Evolutionary conservation across 2,329 filamentous ascomycete species (phyloP).

Genomic region (Rutstroemia sydowiana): DNA sequence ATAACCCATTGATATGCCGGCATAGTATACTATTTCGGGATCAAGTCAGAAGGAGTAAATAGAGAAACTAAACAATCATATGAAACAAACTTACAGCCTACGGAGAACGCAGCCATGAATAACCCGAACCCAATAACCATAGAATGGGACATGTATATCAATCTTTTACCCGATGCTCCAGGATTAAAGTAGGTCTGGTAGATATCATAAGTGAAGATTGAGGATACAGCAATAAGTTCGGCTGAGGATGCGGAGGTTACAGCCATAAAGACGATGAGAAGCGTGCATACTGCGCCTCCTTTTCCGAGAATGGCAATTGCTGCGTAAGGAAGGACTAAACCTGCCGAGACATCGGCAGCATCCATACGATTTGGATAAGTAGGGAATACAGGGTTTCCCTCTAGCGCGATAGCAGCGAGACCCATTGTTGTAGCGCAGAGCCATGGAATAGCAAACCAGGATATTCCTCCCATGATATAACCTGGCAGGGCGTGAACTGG

Average conservation of each 20-base stretch:
- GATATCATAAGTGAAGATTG: conserved; percentile 81
- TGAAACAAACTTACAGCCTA: conserved; percentile 47
- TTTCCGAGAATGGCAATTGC: conserved; percentile 76
- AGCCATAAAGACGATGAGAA: conserved; percentile 83
- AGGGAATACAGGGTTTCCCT: conserved; percentile 64
- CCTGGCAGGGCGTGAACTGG: conserved; percentile 81
- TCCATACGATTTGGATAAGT: conserved; percentile 67
- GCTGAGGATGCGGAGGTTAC: conserved; percentile 73
- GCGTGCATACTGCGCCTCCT: conserved; percentile 69
- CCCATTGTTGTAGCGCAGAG: conserved; percentile 84
- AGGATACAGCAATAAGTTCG: conserved; percentile 80
- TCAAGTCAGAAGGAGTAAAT: too few species aligned
- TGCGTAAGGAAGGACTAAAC: conserved; percentile 77
- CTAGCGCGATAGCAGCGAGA: conserved; percentile 70
- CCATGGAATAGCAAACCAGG: conserved; percentile 93
- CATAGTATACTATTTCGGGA: conserved; percentile 39
- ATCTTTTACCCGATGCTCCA: conserved; percentile 60
- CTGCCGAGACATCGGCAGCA: conserved; percentile 68
- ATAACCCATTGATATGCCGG: conserved; percentile 76
- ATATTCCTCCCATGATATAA: conserved; percentile 73
- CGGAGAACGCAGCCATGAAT: conserved; percentile 70
- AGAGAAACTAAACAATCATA: too few species aligned
- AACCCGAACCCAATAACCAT: conserved; percentile 68
- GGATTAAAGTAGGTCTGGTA: conserved; percentile 86
- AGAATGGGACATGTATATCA: conserved; percentile 74